These are phyloP conservation scores for Leonotis leonurus DNA, from an alignment of 257 asterid genomes.

Conservation along the genomic window DNA sequence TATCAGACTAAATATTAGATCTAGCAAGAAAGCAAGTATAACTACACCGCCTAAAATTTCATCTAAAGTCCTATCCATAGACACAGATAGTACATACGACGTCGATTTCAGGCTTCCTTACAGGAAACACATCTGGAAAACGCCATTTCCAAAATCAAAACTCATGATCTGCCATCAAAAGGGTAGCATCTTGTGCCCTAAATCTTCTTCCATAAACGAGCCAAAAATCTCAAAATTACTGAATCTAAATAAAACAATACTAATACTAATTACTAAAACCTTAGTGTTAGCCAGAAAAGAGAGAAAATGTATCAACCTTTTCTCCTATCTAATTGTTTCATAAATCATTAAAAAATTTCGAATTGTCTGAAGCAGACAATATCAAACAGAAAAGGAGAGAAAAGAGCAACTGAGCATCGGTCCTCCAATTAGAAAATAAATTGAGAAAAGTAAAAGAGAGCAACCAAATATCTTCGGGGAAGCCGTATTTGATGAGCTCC, in stretches of 20 bases:
- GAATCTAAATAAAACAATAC: not conserved
- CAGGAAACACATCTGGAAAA: too few species aligned
- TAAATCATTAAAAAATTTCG: not conserved
- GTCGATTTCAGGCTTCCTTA: too few species aligned
- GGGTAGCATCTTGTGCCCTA: not conserved
- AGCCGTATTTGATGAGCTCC: conserved; percentile 79
- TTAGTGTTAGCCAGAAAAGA: not conserved
- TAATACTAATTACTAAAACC: too few species aligned
- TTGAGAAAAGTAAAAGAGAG: not conserved
- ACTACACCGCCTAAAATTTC: too few species aligned
- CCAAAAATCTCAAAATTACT: not conserved
- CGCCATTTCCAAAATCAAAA: not conserved
- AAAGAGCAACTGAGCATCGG: not conserved
- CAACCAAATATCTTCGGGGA: conserved; percentile 79
- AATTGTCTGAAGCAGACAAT: not conserved
- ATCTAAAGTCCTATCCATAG: too few species aligned
- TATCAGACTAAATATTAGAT: too few species aligned
- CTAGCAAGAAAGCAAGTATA: too few species aligned
- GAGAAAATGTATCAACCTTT: not conserved
- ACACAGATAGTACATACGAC: too few species aligned
- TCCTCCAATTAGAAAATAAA: not conserved
- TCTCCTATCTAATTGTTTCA: not conserved
- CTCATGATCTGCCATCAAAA: not conserved
- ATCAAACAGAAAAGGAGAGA: not conserved
- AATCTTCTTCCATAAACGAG: not conserved